Percentiles rank a stretch among this genome's conserved stretches.
These are phyloP conservation scores for Gnetum montanum DNA, from an alignment of 75 land plant species.

Conservation along the genomic window DNA sequence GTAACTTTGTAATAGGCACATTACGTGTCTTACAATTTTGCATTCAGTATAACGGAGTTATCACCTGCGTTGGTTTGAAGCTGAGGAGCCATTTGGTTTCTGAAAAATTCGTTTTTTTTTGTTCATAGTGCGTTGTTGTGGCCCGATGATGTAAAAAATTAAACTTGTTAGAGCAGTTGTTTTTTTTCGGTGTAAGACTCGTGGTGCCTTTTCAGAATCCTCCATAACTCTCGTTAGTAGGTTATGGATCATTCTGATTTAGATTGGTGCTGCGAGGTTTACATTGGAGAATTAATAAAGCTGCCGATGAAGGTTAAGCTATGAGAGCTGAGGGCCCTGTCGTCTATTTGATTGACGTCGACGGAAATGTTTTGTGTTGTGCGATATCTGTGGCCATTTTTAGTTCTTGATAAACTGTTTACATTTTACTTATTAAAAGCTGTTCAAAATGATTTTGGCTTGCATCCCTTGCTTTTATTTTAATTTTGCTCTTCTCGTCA, in stretches of 20 bases:
- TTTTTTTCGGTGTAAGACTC: not conserved
- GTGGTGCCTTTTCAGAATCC: not conserved
- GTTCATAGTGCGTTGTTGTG: not conserved
- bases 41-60: not conserved
- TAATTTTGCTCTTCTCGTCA: no score
- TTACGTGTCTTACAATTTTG: not conserved
- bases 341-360: no score
- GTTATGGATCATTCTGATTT: not conserved
- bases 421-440: no score
- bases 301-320: slow-evolving; percentile 2
- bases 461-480: no score
- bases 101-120: no score
- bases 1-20: no score
- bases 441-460: no score
- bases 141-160: not conserved
- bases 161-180: not conserved
- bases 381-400: no score
- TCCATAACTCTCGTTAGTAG: not conserved
- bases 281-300: not conserved
- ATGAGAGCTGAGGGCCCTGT: slow-evolving; percentile 7
- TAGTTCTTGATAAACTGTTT: no score
- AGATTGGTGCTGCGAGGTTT: not conserved
- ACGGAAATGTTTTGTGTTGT: no score
- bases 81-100: no score
- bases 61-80: not conserved